These are phyloP conservation scores for Dothideomycetes sp. DNA, from an alignment of 2,329 filamentous ascomycete species.

Conservation along the genomic window DNA sequence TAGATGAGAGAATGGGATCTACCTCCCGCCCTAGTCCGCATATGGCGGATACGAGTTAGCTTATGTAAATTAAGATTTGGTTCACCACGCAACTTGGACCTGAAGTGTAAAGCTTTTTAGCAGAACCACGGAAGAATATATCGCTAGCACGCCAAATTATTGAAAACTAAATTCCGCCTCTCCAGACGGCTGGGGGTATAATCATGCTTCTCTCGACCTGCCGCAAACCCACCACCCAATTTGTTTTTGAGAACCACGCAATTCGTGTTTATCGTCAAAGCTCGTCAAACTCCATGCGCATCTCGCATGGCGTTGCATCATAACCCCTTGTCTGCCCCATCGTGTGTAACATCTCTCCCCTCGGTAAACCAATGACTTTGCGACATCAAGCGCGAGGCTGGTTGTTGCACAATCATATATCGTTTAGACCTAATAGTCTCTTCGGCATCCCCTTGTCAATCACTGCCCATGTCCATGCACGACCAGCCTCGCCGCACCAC, in stretches of 20 bases:
- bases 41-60: no score
- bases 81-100: no score
- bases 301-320: not conserved
- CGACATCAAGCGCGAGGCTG: not conserved
- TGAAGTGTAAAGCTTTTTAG: no score
- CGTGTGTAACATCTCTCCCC: not conserved
- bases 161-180: no score
- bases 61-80: no score
- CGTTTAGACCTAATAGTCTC: conserved; percentile 39
- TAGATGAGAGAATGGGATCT: no score
- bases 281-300: not conserved
- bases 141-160: no score
- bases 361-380: not conserved
- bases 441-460: conserved; percentile 34
- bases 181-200: no score
- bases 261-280: not conserved
- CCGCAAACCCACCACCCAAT: not conserved
- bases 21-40: no score
- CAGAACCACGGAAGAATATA: no score
- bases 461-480: conserved; percentile 34
- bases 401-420: conserved; percentile 25
- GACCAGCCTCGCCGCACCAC: conserved; percentile 32
- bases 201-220: no score
- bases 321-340: not conserved
- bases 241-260: no score